Base-by-base conservation (phyloP, 169 alveolate species). In the Babesia caballi region DNA sequence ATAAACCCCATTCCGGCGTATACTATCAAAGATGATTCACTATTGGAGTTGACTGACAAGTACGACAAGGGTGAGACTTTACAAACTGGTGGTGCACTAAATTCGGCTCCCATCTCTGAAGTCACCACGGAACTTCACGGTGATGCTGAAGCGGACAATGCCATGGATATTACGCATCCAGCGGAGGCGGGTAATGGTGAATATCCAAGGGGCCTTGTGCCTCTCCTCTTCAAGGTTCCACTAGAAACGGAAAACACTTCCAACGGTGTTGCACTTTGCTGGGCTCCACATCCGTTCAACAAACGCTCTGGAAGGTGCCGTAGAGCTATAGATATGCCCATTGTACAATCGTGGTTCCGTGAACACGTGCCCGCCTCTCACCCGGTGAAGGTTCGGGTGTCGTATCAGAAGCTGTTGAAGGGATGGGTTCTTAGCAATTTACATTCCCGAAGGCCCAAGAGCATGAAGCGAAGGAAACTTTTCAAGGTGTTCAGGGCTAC, bases 251-350 rank as follows among this genome's bases (percentile, higher is more conserved):
- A 88, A 33, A 67, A 77, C 51, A 84, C 91, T 17, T 77, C 88
- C 30, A 88, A 88, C 28, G 93, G 93, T 28, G 47, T 88, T 47
- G 84, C 82, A 42, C 82, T 88, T 4, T 88, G 82, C 40, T 98
- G 99, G 99, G 99, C 99, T 2, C 99, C 99, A 14, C 91, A 94
- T 36, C 99, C 99, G 8, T 98, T 97, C 84, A 97, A 97, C 87
- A 88, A 95, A 82, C 94, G 99, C 69, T 94, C 98, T 38, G 99
- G 99, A 3, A 89, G 91, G 66, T 96, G 97, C 30, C 91, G 99
- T 66, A 90, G 99, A 42, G 96, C 97, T 25, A 92, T 92, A 57
- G 99, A 98, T 81, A 88, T 98, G 42, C 98, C 99, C 1, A 85
- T 98, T 15, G 97, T 98, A 8, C 93, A 97, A 52, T 85, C 95